Evolutionary conservation across 1,284 basidiomycete species (phyloP).

Genomic region (Microbotryum scabiosae): DNA sequence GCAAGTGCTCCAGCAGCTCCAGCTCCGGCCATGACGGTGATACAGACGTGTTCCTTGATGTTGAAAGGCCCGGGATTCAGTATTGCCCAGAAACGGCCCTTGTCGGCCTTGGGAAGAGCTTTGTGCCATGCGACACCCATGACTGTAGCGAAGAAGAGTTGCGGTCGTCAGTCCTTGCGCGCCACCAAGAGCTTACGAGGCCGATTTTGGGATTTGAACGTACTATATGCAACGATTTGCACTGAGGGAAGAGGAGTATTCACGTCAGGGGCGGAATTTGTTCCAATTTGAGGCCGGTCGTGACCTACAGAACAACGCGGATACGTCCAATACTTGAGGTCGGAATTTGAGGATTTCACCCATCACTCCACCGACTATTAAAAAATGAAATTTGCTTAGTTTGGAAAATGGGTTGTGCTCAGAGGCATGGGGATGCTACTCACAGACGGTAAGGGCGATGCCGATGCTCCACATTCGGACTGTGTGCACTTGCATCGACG

Average conservation of each 20-base stretch:
- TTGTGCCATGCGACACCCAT: background rate
- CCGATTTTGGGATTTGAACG: no score
- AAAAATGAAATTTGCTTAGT: no score
- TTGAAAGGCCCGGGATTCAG: slow-evolving; percentile 29
- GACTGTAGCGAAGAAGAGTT: background rate
- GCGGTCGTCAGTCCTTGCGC: no score
- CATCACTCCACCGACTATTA: slow-evolving; percentile 3
- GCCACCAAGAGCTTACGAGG: no score
- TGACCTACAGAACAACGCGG: slow-evolving; percentile 1
- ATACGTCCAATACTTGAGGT: slow-evolving; percentile 5
- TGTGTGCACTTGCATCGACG: background rate
- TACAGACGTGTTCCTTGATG: slow-evolving; percentile 13
- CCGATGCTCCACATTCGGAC: slow-evolving; percentile 4
- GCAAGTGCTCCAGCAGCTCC: slow-evolving; percentile 1
- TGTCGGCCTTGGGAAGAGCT: background rate
- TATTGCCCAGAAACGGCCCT: slow-evolving; percentile 27
- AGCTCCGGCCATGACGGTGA: slow-evolving; percentile 12
- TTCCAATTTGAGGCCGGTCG: no score
- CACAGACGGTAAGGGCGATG: background rate
- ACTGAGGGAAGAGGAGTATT: background rate
- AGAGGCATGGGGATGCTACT: no score
- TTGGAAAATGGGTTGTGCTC: no score
- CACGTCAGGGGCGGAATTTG: no score
- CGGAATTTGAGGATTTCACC: slow-evolving; percentile 7
- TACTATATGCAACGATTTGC: slow-evolving; percentile 3